Conservation (phyloP, 202 grass and related monocot genomes). For the Dendrocalamus latiflorus region DNA sequence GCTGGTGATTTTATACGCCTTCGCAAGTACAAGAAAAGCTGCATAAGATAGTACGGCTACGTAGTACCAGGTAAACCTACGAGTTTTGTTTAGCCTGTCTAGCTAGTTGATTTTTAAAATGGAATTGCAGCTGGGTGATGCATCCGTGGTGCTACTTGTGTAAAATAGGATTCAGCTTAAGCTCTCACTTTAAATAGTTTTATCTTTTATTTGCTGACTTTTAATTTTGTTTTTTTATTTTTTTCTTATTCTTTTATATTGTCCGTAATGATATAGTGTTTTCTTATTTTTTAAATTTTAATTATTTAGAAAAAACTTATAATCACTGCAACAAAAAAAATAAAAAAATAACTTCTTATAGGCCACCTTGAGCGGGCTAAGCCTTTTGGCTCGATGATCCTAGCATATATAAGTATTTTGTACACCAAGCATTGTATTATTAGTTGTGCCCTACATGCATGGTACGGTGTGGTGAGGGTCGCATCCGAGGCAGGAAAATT, state of each 20-base stretch:
- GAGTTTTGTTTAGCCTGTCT: not conserved
- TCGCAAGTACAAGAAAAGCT: not conserved
- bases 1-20: not conserved
- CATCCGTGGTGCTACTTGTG: not conserved
- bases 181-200: no score
- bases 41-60: not conserved
- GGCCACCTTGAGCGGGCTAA: no score
- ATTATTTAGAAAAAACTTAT: no score
- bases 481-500: not conserved
- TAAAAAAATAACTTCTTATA: no score
- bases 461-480: not conserved
- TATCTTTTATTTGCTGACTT: no score
- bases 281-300: no score
- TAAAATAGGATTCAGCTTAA: not conserved
- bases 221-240: no score
- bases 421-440: not conserved
- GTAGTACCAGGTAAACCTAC: conserved; percentile 20
- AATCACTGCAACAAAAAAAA: no score
- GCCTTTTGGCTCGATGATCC: not conserved
- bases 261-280: no score
- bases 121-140: not conserved
- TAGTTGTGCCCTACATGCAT: not conserved
- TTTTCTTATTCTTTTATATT: no score
- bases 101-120: not conserved
- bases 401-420: not conserved